Evolutionary conservation across 2,329 filamentous ascomycete genomes (phyloP).

Genomic region (Neocatenulostroma microsporum): DNA sequence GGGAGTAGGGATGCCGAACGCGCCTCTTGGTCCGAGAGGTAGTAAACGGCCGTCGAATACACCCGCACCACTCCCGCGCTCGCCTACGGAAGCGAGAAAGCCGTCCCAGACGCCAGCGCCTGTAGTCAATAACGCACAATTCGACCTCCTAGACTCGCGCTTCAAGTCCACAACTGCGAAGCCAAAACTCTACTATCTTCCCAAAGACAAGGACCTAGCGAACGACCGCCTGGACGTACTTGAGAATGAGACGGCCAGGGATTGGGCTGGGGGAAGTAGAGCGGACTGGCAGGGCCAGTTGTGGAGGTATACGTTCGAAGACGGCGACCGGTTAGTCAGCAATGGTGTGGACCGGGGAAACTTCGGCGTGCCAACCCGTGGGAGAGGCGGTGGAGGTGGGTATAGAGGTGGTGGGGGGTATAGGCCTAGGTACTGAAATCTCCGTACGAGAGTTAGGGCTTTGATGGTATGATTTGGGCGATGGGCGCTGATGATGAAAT

Average conservation of each 20-base stretch:
- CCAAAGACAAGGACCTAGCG: slow-evolving; percentile 58
- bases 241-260: slow-evolving; percentile 36
- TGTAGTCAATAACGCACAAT: too few species aligned
- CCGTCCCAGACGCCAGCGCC: slow-evolving; percentile 10
- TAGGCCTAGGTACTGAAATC: too few species aligned
- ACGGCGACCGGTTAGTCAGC: slow-evolving; percentile 37
- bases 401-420: neutral
- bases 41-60: slow-evolving; percentile 6
- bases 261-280: slow-evolving; percentile 29
- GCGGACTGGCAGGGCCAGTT: slow-evolving; percentile 32
- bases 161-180: slow-evolving; percentile 55
- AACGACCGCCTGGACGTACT: slow-evolving; percentile 57
- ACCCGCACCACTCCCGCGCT: neutral
- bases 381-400: slow-evolving; percentile 12
- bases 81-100: slow-evolving; percentile 1
- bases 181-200: slow-evolving; percentile 58
- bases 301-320: slow-evolving; percentile 38
- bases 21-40: slow-evolving; percentile 17
- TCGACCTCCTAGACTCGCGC: slow-evolving; percentile 46
- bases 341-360: slow-evolving; percentile 30
- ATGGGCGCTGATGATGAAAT: too few species aligned
- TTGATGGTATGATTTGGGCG: too few species aligned
- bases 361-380: slow-evolving; percentile 17
- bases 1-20: slow-evolving; percentile 20
- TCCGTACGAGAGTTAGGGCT: too few species aligned